phyloP scores from a whole-genome alignment of 2,329 filamentous ascomycete genomes.

The Alternaria ethzedia region DNA sequence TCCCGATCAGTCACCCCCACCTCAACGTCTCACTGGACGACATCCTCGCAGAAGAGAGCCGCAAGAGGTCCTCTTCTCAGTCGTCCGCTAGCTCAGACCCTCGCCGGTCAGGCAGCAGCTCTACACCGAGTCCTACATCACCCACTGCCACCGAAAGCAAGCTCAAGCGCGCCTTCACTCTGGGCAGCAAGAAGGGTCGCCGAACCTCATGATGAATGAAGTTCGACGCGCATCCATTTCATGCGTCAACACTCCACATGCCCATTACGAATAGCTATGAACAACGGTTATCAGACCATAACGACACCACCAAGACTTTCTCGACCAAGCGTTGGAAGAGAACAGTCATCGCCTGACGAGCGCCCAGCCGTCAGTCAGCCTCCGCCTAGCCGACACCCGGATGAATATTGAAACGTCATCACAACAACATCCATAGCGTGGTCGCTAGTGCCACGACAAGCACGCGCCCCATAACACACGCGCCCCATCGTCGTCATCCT shows the following conservation, averaged over 20 bases:
- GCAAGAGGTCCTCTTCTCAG: conserved; percentile 42
- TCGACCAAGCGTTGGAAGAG: conserved; percentile 45
- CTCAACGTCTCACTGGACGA: conserved; percentile 50
- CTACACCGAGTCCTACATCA: conserved; percentile 30
- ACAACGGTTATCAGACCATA: conserved; percentile 2
- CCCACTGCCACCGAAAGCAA: conserved; percentile 35
- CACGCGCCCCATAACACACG: background rate
- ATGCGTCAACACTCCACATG: background rate
- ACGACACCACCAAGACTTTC: conserved; percentile 8
- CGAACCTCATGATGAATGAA: conserved; percentile 12
- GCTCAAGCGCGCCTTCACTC: conserved; percentile 36
- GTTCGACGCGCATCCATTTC: background rate
- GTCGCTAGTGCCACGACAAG: background rate
- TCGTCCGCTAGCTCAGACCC: conserved; percentile 39
- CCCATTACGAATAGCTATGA: background rate
- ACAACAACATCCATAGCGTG: conserved; percentile 2
- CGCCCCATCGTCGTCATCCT: background rate
- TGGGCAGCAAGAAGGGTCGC: conserved; percentile 43
- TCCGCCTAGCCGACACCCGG: background rate
- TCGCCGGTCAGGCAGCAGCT: conserved; percentile 31
- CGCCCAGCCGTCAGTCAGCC: background rate
- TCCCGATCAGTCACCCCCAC: conserved; percentile 45
- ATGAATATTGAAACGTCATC: conserved; percentile 5
- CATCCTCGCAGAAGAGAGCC: conserved; percentile 47
- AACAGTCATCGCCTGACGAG: conserved; percentile 2